phyloP scores from a whole-genome alignment of 257 asterid genomes.

The Nicotiana knightiana region DNA sequence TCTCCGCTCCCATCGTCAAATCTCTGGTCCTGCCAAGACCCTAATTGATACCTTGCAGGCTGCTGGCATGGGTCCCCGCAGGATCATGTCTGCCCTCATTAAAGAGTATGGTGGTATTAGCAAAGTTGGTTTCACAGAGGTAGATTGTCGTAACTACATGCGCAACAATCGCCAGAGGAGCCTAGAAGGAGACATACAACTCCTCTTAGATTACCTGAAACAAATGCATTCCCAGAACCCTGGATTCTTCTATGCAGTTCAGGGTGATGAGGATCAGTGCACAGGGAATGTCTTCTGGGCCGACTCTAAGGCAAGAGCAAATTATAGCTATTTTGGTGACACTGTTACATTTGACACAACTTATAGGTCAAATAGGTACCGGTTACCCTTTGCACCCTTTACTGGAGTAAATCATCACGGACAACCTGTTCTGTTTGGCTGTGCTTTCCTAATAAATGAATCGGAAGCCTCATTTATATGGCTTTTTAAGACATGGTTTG shows the following conservation, averaged over 20 bases:
- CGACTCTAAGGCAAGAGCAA: slow-evolving; percentile 65
- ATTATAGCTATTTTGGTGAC: slow-evolving; percentile 82
- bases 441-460: slow-evolving; percentile 84
- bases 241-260: slow-evolving; percentile 69
- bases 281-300: slow-evolving; percentile 91
- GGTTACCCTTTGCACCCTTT: slow-evolving; percentile 91
- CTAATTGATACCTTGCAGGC: slow-evolving; percentile 95
- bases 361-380: slow-evolving; percentile 86
- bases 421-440: slow-evolving; percentile 89
- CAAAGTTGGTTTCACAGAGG: slow-evolving; percentile 96
- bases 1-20: slow-evolving; percentile 91
- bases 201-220: slow-evolving; percentile 80
- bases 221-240: slow-evolving; percentile 73
- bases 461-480: slow-evolving; percentile 85
- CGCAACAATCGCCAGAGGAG: slow-evolving; percentile 77
- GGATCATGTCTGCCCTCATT: slow-evolving; percentile 92
- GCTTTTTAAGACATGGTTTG: slow-evolving; percentile 89
- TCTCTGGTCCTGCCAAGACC: slow-evolving; percentile 94
- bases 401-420: slow-evolving; percentile 98
- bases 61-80: slow-evolving; percentile 98
- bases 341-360: slow-evolving; percentile 94
- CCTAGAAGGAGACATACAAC: slow-evolving; percentile 93
- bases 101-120: slow-evolving; percentile 97
- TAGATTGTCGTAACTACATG: slow-evolving; percentile 94
- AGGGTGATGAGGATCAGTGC: slow-evolving; percentile 73